Base-by-base conservation (phyloP, 257 asterid species). In the Nicotiana knightiana region DNA sequence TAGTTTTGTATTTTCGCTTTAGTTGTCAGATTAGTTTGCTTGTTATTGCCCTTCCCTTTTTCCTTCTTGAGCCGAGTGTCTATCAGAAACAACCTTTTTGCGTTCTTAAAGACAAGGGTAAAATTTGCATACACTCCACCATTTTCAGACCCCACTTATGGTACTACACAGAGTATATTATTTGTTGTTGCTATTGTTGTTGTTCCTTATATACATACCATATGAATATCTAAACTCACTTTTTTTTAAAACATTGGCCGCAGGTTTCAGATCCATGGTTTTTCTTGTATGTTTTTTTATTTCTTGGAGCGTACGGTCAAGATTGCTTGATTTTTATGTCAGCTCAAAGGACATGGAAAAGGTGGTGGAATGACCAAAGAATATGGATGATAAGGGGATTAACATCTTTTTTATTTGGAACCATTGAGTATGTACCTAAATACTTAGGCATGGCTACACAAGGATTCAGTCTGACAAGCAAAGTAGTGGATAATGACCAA, bases 321-420 rank as follows among this genome's bases (percentile, higher is more conserved):
- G 97, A 95, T 70, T 92, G 77, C 9, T 3, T 87, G 4, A 92
- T 92, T 71, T 93, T 89, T 92, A 77, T 91, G 37, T 83, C 86
- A 10, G 82, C 87, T 16, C 7, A 85, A 58, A 91, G 95, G 39
- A 88, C 93, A 35, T 67, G 75, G 4, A 77, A n/a, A 70, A 84
- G 91, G 79, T 95, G 98, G 98, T 93, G 97, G 97, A 92, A 71
- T 81, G 94, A 92, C 57, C 98, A 95, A 84, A 91, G 99, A 82
- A 91, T 93, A 90, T 93, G 97, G 97, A 84, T 90, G 7, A 82
- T 92, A 5, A 88, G 91, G 39, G 91, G 88, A 1, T 87, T 92
- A 55, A 83, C 97, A 3, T 88, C 90, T 4, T 85, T 35, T 87
- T 12, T 86, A 10, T 92, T 93, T 77, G 99, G 92, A 11, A 80